Evolutionary conservation across 768 basidiomycete genomes (phyloP), one percentile per base, ranked within the genome.

Genomic region (Boletus rubescentipes): DNA sequence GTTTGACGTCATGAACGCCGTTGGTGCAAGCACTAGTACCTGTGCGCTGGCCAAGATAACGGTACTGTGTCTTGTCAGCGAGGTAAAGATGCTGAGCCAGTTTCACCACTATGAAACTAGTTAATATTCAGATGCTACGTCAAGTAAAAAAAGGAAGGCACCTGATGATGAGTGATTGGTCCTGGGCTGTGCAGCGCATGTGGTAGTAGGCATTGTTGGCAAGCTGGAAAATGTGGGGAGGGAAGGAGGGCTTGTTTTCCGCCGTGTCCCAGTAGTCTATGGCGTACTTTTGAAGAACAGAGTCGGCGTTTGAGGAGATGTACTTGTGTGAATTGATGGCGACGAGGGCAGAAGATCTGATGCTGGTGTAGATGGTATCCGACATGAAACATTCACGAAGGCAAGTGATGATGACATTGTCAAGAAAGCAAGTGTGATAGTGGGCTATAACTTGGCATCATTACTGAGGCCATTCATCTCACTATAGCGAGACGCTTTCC

Each of bases 251-350:
- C n/a, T n/a, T n/a, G n/a, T n/a, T n/a, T n/a, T n/a, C n/a, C n/a
- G n/a, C n/a, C n/a, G n/a, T n/a, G n/a, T n/a, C n/a, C n/a, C n/a
- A n/a, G n/a, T n/a, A n/a, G n/a, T n/a, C n/a, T n/a, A n/a, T n/a
- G n/a, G n/a, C n/a, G n/a, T n/a, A n/a, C n/a, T n/a, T n/a, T n/a
- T n/a, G n/a, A n/a, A n/a, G n/a, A n/a, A n/a, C n/a, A n/a, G n/a
- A n/a, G n/a, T n/a, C n/a, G n/a, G 77, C 90, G 60, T 97, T 79
- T 70, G 20, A 99, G 80, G 45, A n/a, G 86, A 82, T 73, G 61
- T 91, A 93, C 71, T 95, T 94, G 77, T 95, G 90, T 0, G 95
- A 94, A 71, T 98, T 98, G 62, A 98, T 78, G 31, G 89, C 89
- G 57, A 98, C 85, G 60, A 97, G 75, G 9, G 79, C 78, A 29